Base-by-base conservation (phyloP, 345 rosid genomes). In the Aegle marmelos region DNA sequence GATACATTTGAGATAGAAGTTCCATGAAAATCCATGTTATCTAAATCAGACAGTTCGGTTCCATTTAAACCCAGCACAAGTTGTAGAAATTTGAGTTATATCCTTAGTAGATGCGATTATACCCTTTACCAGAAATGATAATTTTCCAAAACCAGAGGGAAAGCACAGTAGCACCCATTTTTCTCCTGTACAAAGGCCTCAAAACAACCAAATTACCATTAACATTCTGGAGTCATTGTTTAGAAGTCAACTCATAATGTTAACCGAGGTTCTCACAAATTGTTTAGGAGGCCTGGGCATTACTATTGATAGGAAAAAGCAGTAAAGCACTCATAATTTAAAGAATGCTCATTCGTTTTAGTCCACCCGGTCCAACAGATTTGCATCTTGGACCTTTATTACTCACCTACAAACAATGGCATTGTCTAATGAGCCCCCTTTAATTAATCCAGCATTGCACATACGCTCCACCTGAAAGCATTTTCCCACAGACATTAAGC, bases 391-490 rank as follows among this genome's bases (percentile, higher is more conserved):
- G 41, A 58, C 48, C 24, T 16, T 36, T 10, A 72, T 84, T 21
- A 21, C 62, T 58, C 83, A 93, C 97, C 98, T 90, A 72, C 95
- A 92, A 78, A 95, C 93, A 28, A 93, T 87, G 67, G 97, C 98
- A 78, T 91, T 95, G 54, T 92, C 93, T 36, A 89, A 76, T 25
- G 97, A 92, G 10, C 97, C 98, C 78, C 99, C 98, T 88, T 87
- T 91, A 76, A 93, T 91, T 31, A 93, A 88, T 79, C 97, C 99
- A 24, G 87, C 85, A 62, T 67, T 76, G 16, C 90, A 88, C 97
- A 93, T 91, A 58, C 2, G 41, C 54, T 95, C 98, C 72, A 93
- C 94, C 98, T 95, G 81, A 78, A 75, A 83, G 67, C 72, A 63
- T 22, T 65, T 75, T 68, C 72, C 60, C 37, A 62, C 62, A 69